Evolutionary conservation across 257 asterid genomes (phyloP), one percentile per base, ranked within the genome.

Genomic region (Solanum pinnatisectum): DNA sequence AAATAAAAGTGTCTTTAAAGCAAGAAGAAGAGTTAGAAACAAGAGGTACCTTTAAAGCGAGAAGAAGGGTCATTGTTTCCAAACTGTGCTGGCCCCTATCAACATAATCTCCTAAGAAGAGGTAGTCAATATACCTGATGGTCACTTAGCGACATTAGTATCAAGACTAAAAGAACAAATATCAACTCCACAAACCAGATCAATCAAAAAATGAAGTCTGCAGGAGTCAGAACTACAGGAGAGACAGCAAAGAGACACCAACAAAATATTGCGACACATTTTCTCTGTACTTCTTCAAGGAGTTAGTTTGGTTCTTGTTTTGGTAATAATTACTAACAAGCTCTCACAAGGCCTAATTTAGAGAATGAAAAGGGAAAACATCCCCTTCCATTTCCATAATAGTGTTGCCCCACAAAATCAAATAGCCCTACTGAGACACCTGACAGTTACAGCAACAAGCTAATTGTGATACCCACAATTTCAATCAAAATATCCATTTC

Each of bases 31-130:
- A 82, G 98, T 92, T 44, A 95, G 44, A 70, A 84, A 68, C 25
- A 36, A 89, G 89, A 74, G 52, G 49, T 92, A 96, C 99, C 99
- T 97, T 97, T 90, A 95, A 90, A 63, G 99, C 98, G 85, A 97
- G 90, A 91, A 97, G 99, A 46, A 97, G 99, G 81, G 97, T 94
- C 42, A 96, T 97, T 39, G 96, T 95, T 88, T 97, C 99, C 97
- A 97, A 90, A 93, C 99, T 97, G 92, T 97, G 99, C 86, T 97
- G 99, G 84, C 99, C 99, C 56, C 99, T 98, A 89, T 97, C 99
- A 91, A 97, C 99, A 91, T 97, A 97, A 93, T 97, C 99, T 89
- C 99, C 99, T 95, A 97, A 89, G 94, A 97, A 97, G 90, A 97
- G 98, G 92, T 97, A 96, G 89, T 97, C 99, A 84, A 97, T 95